Base-by-base conservation (phyloP, 805 yeast species). In the Yarrowia sp. region DNA sequence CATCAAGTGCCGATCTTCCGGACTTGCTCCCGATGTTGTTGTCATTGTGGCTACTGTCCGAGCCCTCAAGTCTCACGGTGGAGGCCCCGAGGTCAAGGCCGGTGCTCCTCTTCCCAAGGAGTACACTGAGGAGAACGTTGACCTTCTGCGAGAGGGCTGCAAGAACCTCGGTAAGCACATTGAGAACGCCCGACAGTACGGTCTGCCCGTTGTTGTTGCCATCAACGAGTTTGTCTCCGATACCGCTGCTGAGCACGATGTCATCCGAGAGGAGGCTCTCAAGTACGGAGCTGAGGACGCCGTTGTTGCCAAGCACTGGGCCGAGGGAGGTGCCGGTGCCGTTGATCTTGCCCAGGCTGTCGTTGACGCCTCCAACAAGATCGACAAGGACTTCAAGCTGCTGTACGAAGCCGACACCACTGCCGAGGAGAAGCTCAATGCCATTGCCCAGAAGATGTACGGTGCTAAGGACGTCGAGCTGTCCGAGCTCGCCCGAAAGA, bases 21-120 rank as follows among this genome's bases (percentile, higher is more conserved):
- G 97, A 1, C 82, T 89, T 66, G 80, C 83, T 53, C 98, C 98
- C 41, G 96, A 92, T 75, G 88, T 88, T 50, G 92, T 93, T 65
- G 96, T 93, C 53, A 85, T 93, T 71, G 98, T 93, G 65, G 97
- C 98, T 45, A 93, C 98, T 36, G 95, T 93, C 6, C 84, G 98
- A 74, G 98, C 98, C 18, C 85, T 93, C 78, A 93, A 93, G 78
- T 85, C 90, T 65, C 98, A 93, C 74, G 98, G 98, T 67, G 98
- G 98, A 69, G 98, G 96, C 60, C 92, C 97, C 18, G 96, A 90
- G 71, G 97, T 93, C 68, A 92, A 90, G 74, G 97, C 98, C 11
- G 98, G 98, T 66, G 87, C 86, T 69, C 82, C 93, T 50, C 81
- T 93, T 72, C 97, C 98, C 39, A 80, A 80, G 61, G 97, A 86